Conservation (phyloP, 2,329 filamentous ascomycete genomes). For the Leptographium radiaticola region DNA sequence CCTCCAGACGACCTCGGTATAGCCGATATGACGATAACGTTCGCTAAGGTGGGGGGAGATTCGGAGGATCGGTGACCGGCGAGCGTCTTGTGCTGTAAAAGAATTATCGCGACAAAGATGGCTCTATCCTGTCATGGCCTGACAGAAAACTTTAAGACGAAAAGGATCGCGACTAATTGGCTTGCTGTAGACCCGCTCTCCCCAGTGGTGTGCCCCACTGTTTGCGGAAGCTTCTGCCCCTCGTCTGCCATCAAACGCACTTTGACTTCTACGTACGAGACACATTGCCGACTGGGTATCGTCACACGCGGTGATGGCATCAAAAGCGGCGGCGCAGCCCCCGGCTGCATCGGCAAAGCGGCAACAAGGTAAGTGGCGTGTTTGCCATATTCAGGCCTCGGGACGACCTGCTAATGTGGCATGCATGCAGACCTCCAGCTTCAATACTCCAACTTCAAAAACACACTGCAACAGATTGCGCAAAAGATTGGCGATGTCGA, state of each 20-base stretch:
- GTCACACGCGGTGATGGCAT: not conserved
- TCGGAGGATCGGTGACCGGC: not conserved
- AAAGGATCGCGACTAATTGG: not conserved
- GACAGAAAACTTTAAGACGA: not conserved
- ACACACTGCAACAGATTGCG: conserved; percentile 76
- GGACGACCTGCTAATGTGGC: not conserved
- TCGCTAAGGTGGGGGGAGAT: not conserved
- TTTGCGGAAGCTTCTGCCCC: not conserved
- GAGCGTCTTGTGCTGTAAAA: not conserved
- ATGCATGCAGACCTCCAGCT: conserved; percentile 54
- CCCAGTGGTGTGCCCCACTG: not conserved
- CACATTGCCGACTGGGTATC: not conserved
- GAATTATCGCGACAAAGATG: not conserved
- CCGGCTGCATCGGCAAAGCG: conserved; percentile 41
- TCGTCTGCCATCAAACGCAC: not conserved
- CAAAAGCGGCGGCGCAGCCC: conserved; percentile 1
- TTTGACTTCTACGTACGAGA: not conserved
- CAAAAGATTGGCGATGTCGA: conserved; percentile 97
- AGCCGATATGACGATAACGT: too few relatives aligned
- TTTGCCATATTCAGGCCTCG: not conserved
- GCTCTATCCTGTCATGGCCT: not conserved
- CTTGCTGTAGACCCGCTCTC: not conserved
- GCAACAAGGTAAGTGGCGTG: conserved; percentile 50
- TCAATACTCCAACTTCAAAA: conserved; percentile 68
- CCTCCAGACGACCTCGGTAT: too few relatives aligned